These are phyloP conservation scores for Syzygium aromaticum DNA, from an alignment of 345 rosid species.

Conservation along the genomic window DNA sequence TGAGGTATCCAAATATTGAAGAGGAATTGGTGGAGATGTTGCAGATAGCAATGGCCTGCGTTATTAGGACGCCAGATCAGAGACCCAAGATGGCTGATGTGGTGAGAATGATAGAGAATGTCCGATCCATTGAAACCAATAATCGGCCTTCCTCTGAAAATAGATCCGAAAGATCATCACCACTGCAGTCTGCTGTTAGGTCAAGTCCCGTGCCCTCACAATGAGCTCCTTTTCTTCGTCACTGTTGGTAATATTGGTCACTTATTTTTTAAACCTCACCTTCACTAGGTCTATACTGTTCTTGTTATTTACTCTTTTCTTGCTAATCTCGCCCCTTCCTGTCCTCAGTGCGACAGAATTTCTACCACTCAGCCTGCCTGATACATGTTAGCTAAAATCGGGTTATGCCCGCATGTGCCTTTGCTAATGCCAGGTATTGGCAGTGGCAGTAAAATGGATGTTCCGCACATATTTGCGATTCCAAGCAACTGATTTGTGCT, in stretches of 20 bases:
- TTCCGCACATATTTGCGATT: neutral
- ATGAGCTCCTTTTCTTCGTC: neutral
- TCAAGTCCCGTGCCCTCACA: conserved; percentile 9
- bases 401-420: neutral
- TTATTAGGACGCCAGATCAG: conserved; percentile 72
- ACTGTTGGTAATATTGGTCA: neutral
- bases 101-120: conserved; percentile 67
- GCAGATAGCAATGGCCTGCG: conserved; percentile 94
- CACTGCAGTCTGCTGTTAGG: conserved; percentile 19
- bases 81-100: conserved; percentile 78
- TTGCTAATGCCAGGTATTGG: neutral
- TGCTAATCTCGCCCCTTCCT: neutral
- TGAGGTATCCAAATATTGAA: conserved; percentile 83
- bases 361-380: neutral
- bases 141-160: conserved; percentile 36
- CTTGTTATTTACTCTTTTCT: neutral
- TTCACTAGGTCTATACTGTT: neutral
- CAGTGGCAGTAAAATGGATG: neutral
- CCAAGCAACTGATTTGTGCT: neutral
- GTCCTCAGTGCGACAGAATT: neutral
- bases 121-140: conserved; percentile 31
- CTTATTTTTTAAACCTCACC: neutral
- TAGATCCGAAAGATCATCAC: conserved; percentile 48
- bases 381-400: neutral
- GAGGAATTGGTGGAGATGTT: conserved; percentile 99